Percentiles rank a stretch among this genome's conserved stretches.
phyloP scores from a whole-genome alignment of 1,139 yeast species.

The Geotrichum reessii region DNA sequence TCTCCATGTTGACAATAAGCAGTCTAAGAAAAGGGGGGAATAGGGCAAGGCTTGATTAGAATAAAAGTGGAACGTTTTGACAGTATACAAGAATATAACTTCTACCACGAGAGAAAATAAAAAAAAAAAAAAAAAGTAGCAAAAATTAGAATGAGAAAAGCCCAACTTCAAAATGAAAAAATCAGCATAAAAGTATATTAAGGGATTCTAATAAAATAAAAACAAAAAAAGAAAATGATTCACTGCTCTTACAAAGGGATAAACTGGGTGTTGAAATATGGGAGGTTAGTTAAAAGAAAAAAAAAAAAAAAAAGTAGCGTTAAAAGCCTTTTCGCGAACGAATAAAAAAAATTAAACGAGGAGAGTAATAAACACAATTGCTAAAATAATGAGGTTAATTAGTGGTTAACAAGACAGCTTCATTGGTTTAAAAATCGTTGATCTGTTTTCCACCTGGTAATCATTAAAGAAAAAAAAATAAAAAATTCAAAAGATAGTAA shows the following conservation, averaged over 20 bases:
- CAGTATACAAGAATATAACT: neutral
- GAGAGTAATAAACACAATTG: neutral
- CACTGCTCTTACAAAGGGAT: neutral
- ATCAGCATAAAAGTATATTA: neutral
- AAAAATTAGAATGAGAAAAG: neutral
- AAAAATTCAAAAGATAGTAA: too few relatives aligned
- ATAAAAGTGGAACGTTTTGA: neutral
- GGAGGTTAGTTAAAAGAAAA: neutral
- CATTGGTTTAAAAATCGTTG: neutral
- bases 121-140: neutral
- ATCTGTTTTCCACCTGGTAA: neutral
- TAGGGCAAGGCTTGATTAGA: neutral
- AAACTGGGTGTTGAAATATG: neutral
- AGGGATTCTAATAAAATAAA: neutral
- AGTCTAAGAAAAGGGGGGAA: neutral
- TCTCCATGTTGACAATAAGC: neutral
- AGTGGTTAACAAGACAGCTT: neutral
- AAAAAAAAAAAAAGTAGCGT: neutral
- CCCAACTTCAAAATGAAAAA: neutral
- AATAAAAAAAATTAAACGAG: neutral
- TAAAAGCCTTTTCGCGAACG: neutral
- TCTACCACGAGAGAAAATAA: neutral
- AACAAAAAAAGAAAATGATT: neutral
- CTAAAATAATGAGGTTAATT: neutral
- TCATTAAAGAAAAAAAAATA: neutral